These are phyloP conservation scores for Torulaspora globosa DNA, from an alignment of 1,139 yeast genomes.

Conservation along the genomic window DNA sequence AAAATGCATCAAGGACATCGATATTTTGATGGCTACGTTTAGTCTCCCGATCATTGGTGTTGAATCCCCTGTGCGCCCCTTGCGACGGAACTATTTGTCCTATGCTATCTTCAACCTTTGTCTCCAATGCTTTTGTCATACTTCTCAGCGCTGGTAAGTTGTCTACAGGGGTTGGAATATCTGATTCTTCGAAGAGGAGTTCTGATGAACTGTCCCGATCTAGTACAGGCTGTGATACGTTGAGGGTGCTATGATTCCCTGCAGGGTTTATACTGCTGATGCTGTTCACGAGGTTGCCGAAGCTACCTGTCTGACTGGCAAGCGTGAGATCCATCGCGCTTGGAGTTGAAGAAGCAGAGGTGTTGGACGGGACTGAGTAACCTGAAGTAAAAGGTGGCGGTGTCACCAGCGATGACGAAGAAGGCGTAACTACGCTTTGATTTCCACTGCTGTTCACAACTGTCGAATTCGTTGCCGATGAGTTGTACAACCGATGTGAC, in stretches of 20 bases:
- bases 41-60: not conserved
- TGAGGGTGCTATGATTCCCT: conserved; percentile 6
- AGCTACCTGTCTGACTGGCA: conserved; percentile 7
- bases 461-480: conserved; percentile 10
- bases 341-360: conserved; percentile 32
- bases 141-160: conserved; percentile 18
- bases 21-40: conserved; percentile 3
- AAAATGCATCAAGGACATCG: conserved; percentile 10
- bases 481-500: conserved; percentile 16
- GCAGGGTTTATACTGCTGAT: conserved; percentile 2
- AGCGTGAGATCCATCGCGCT: conserved; percentile 16
- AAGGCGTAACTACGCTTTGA: conserved; percentile 17
- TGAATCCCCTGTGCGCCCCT: not conserved
- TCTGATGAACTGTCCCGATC: conserved; percentile 15
- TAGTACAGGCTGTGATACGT: conserved; percentile 6
- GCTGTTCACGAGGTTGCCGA: conserved; percentile 9
- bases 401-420: conserved; percentile 20
- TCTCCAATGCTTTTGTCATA: conserved; percentile 20
- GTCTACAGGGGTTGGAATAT: conserved; percentile 18
- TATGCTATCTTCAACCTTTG: conserved; percentile 19
- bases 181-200: conserved; percentile 15
- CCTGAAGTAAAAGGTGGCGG: conserved; percentile 25
- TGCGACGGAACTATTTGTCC: not conserved
- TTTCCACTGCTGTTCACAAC: conserved; percentile 8
- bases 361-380: conserved; percentile 22